A percentile compares a stretch with the other conserved stretches of the same genome.
These are phyloP conservation scores for Magnusiomyces fungicola DNA, from an alignment of 1,139 yeast species.

Conservation along the genomic window DNA sequence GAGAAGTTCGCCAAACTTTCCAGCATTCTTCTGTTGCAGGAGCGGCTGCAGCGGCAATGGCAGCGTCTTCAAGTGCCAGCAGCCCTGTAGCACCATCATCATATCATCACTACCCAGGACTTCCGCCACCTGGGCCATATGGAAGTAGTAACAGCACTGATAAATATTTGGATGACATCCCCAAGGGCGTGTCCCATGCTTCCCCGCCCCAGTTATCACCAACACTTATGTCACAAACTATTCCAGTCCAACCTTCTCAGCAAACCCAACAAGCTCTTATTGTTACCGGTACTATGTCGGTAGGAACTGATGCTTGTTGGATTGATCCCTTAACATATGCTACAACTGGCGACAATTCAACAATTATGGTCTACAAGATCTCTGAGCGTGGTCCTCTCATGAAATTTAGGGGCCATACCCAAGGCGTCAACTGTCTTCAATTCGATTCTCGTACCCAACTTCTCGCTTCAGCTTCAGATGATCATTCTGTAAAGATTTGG, in stretches of 20 bases:
- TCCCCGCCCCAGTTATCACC: too few species aligned
- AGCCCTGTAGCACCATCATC: too few species aligned
- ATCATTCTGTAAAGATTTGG: slow-evolving; percentile 67
- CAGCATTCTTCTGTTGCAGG: slow-evolving; percentile 11
- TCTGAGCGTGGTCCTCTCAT: slow-evolving; percentile 50
- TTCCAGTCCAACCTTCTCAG: neutral
- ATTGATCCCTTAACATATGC: slow-evolving; percentile 64
- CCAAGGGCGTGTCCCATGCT: too few species aligned
- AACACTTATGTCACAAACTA: too few species aligned
- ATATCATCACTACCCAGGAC: too few species aligned
- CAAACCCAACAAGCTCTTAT: neutral
- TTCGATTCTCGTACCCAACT: slow-evolving; percentile 48
- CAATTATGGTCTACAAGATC: slow-evolving; percentile 54
- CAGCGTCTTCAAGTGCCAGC: too few species aligned
- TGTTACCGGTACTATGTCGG: slow-evolving; percentile 8
- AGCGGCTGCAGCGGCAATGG: too few species aligned
- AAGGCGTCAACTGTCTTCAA: slow-evolving; percentile 48
- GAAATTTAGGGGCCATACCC: slow-evolving; percentile 59
- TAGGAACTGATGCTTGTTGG: slow-evolving; percentile 63
- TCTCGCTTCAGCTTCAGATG: slow-evolving; percentile 73
- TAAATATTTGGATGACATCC: too few species aligned
- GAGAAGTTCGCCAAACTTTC: slow-evolving; percentile 35
- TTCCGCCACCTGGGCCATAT: too few species aligned
- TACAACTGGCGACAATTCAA: slow-evolving; percentile 50
- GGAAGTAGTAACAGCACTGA: too few species aligned